These are phyloP conservation scores for Aspergillus bombycis DNA, from an alignment of 2,329 filamentous ascomycete genomes.

Conservation along the genomic window DNA sequence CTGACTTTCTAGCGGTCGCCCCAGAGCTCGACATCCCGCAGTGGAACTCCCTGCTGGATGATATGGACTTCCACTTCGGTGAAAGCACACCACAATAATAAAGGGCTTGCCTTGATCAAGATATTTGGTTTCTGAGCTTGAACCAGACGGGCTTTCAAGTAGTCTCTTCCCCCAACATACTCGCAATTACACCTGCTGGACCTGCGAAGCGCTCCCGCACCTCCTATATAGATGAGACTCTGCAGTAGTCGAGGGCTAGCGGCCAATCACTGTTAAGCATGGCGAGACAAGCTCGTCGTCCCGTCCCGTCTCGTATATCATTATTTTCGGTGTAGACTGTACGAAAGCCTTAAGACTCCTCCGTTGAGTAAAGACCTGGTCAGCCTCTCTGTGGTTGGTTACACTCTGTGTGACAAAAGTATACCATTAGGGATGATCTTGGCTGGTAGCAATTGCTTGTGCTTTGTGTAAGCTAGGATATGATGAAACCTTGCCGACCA, in stretches of 20 bases:
- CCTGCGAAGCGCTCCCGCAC: background rate
- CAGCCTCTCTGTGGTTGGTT: background rate
- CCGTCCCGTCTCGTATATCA: background rate
- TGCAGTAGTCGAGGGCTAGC: background rate
- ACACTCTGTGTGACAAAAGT: background rate
- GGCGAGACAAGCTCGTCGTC: background rate
- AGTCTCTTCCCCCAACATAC: background rate
- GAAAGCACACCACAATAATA: background rate
- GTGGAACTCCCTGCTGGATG: constrained; percentile 1
- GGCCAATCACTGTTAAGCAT: background rate
- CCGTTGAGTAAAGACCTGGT: background rate
- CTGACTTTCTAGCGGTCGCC: background rate
- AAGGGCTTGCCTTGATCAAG: background rate
- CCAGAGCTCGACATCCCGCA: background rate
- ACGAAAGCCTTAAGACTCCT: background rate
- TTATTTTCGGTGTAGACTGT: background rate
- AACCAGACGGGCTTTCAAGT: background rate
- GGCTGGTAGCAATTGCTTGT: background rate
- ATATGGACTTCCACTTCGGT: background rate
- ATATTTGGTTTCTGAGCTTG: background rate
- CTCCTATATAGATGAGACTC: background rate
- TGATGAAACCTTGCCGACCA: background rate
- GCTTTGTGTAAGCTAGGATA: background rate
- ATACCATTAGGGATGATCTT: background rate
- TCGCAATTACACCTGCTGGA: background rate